Evolutionary conservation across 1,139 yeast genomes (phyloP), one percentile per base, ranked within the genome.

Genomic region (Yamadazyma conglobata): DNA sequence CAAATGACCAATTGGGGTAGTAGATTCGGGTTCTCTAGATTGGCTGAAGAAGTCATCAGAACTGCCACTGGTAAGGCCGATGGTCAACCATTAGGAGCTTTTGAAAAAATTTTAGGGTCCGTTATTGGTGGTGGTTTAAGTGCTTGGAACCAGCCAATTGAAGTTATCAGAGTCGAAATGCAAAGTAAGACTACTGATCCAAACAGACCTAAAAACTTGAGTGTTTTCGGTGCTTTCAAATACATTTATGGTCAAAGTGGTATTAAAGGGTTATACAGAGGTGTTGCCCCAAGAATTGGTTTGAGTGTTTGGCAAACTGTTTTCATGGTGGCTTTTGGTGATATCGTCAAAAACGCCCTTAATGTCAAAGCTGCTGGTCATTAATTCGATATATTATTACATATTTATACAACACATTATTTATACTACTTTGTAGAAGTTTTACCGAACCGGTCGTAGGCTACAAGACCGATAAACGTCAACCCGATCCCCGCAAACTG

Each of bases 1-100:
- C 98, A 91, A 60, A 84, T 88, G 84, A 89, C 97, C 47, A 91
- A 91, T 63, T 91, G 98, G 98, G 98, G 98, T 32, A 87, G 96
- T 17, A 75, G 98, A 56, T 89, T 89, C 54, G 98, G 97, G 22
- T 71, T 91, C 29, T 75, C 95, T 11, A 77, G 98, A 55, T 73
- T 89, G 52, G 94, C 95, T 15, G 98, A 91, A 66, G 94, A 85
- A 47, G 70, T 64, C 7, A 87, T 91, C 50, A 79, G 87, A 53
- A 70, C 64, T 28, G 34, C 71, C 14, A 72, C 79, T 17, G 79
- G 79, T 30, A 84, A 85, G 60, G 59, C 64, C 15, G 71, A 74
- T 27, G 70, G 70, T 36, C 80, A 80, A 31, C 77, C 77, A 48
- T 73, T 91, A 45, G 64, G 67, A 40, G 85, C 94, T 1, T 50